phyloP scores from a whole-genome alignment of 352 stramenopile species.

The Phytopythium chamaehyphon region DNA sequence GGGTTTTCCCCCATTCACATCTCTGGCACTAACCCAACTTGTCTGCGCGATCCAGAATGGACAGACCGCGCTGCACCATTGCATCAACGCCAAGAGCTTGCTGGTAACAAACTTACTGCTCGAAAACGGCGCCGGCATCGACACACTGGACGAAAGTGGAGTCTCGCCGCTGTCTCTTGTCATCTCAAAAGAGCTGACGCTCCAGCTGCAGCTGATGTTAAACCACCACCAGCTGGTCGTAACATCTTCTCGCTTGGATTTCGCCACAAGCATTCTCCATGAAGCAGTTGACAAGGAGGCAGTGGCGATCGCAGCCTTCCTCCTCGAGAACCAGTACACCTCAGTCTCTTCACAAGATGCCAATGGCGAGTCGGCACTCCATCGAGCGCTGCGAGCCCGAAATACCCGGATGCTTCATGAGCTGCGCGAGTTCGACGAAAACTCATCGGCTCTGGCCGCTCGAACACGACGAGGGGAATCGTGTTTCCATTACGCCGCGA shows the following conservation, averaged over 20 bases:
- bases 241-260: constrained; percentile 12
- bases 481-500: constrained; percentile 14
- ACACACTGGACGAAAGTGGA: constrained; percentile 11
- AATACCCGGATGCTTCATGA: constrained; percentile 11
- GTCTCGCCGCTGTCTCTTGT: constrained; percentile 10
- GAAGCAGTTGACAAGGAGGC: constrained; percentile 6
- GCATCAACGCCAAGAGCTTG: constrained; percentile 17
- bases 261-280: constrained; percentile 9
- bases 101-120: constrained; percentile 21
- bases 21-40: too few relatives aligned
- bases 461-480: constrained; percentile 4
- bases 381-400: constrained; percentile 10
- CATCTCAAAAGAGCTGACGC: constrained; percentile 12
- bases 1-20: too few relatives aligned
- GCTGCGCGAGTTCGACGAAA: constrained; percentile 11
- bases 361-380: constrained; percentile 13
- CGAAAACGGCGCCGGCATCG: constrained; percentile 11
- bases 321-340: constrained; percentile 21
- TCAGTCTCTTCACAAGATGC: constrained; percentile 5
- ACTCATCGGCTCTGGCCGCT: constrained; percentile 4
- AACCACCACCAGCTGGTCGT: constrained; percentile 22
- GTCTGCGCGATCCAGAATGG: constrained; percentile 8
- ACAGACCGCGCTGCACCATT: constrained; percentile 22
- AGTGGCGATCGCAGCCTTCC: constrained; percentile 9
- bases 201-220: constrained; percentile 25